Percentiles rank a stretch among this genome's conserved stretches.
Evolutionary conservation across 106 monocot genomes (phyloP).

Genomic region (Alisma plantagoaquatica): DNA sequence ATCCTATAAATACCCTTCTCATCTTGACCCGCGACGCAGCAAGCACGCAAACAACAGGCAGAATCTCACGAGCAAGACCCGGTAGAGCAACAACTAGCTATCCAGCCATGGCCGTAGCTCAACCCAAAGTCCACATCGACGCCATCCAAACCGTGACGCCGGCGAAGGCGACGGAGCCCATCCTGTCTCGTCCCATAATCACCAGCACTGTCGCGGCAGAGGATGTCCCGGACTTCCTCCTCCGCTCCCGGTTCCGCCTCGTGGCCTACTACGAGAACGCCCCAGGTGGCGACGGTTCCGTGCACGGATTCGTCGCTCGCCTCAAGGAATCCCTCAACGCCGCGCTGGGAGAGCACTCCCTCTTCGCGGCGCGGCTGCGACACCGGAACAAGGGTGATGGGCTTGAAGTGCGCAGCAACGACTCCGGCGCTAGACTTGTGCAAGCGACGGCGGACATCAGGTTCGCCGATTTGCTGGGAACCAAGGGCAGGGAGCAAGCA

Average conservation of each 20-base stretch:
- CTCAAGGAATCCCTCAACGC: constrained; percentile 48
- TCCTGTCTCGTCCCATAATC: constrained; percentile 21
- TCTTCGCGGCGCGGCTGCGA: constrained; percentile 45
- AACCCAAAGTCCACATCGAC: constrained; percentile 23
- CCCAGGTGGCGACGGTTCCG: constrained; percentile 9
- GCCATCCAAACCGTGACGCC: constrained; percentile 50
- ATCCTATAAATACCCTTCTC: no score
- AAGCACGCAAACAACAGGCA: neutral
- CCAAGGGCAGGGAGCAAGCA: constrained; percentile 11
- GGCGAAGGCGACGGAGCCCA: constrained; percentile 14
- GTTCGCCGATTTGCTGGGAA: constrained; percentile 34
- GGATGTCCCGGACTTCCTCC: neutral
- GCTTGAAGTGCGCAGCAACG: constrained; percentile 59
- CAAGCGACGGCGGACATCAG: constrained; percentile 35
- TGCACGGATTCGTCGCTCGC: constrained; percentile 37
- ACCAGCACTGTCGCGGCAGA: neutral
- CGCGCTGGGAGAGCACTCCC: constrained; percentile 32
- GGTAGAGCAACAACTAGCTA: no score
- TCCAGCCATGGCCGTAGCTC: neutral
- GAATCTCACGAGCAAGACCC: no score
- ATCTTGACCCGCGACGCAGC: neutral
- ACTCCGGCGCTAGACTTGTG: constrained; percentile 53
- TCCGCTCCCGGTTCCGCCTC: constrained; percentile 29
- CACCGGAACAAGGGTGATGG: constrained; percentile 21
- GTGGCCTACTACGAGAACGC: constrained; percentile 43